Conservation (phyloP, 2,329 filamentous ascomycete genomes). For the Penicillium polonicum region DNA sequence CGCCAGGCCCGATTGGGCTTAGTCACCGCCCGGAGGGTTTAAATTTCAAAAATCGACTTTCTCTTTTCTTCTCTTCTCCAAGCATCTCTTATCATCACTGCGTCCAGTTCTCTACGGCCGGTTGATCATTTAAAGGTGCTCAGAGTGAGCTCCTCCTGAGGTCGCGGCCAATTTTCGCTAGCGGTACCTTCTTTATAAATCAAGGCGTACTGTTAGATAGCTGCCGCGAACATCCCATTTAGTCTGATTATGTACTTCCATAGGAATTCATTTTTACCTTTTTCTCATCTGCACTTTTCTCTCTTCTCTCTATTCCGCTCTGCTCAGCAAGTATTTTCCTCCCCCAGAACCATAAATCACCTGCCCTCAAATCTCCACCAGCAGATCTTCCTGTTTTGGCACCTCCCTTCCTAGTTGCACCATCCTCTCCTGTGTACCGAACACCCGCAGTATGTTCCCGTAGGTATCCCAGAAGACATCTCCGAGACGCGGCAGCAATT, state of each 20-base stretch:
- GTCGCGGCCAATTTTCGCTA: conserved; percentile 96
- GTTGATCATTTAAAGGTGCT: conserved; percentile 92
- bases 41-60: conserved; percentile 23
- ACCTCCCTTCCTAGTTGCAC: conserved; percentile 25
- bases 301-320: not conserved
- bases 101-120: conserved; percentile 66
- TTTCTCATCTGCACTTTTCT: not conserved
- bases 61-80: conserved; percentile 47
- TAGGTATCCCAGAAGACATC: conserved; percentile 58
- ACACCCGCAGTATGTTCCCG: conserved; percentile 60
- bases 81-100: conserved; percentile 97
- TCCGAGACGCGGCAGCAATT: conserved; percentile 53
- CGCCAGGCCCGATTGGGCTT: conserved; percentile 28
- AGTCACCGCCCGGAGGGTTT: conserved; percentile 29
- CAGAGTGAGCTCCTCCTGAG: conserved; percentile 60
- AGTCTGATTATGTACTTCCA: not conserved
- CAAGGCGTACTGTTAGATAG: conserved; percentile 97
- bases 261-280: not conserved
- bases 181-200: conserved; percentile 71
- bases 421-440: conserved; percentile 57
- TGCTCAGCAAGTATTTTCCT: not conserved
- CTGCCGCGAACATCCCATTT: conserved; percentile 71
- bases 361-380: not conserved
- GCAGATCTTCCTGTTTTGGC: not conserved
- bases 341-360: no score